Conservation (phyloP, 2,329 filamentous ascomycete species). For the Claviceps sp. region DNA sequence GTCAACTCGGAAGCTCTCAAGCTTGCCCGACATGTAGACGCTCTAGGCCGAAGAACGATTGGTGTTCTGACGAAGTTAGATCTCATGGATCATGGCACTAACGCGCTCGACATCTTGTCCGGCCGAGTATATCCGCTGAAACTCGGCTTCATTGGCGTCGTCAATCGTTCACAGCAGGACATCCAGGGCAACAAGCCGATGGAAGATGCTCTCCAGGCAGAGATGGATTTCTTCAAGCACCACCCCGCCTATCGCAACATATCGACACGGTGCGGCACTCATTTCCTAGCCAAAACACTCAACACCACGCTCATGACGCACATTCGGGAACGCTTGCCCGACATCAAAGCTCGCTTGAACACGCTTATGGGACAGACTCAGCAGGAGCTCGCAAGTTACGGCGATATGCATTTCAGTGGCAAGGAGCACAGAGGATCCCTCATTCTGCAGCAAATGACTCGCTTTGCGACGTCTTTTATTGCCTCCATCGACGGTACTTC, state of each 20-base stretch:
- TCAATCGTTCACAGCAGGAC: slow-evolving; percentile 96
- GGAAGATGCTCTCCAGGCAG: slow-evolving; percentile 75
- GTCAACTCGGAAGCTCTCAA: slow-evolving; percentile 98
- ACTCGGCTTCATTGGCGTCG: slow-evolving; percentile 93
- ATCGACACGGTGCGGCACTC: slow-evolving; percentile 81
- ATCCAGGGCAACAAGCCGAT: slow-evolving; percentile 95
- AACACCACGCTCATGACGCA: slow-evolving; percentile 94
- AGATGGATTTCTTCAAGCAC: slow-evolving; percentile 91
- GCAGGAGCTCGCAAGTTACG: slow-evolving; percentile 94
- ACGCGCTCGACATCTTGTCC: slow-evolving; percentile 93
- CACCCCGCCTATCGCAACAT: slow-evolving; percentile 97
- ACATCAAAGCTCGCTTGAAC: slow-evolving; percentile 96
- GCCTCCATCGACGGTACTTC: slow-evolving; percentile 98
- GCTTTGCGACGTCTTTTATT: slow-evolving; percentile 94
- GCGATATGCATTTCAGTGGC: slow-evolving; percentile 92
- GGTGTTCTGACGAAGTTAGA: slow-evolving; percentile 95
- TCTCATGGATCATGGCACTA: slow-evolving; percentile 97
- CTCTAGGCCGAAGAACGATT: slow-evolving; percentile 86
- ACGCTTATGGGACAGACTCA: slow-evolving; percentile 99
- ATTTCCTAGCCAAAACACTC: slow-evolving; percentile 84
- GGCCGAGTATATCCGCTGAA: slow-evolving; percentile 94
- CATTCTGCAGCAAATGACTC: slow-evolving; percentile 94
- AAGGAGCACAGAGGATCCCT: slow-evolving; percentile 93
- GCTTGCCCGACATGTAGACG: slow-evolving; percentile 90
- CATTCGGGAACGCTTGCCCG: slow-evolving; percentile 86